Evolutionary conservation across 768 basidiomycete species (phyloP), one percentile per base, ranked within the genome.

Genomic region (Phylloporus scabripes): DNA sequence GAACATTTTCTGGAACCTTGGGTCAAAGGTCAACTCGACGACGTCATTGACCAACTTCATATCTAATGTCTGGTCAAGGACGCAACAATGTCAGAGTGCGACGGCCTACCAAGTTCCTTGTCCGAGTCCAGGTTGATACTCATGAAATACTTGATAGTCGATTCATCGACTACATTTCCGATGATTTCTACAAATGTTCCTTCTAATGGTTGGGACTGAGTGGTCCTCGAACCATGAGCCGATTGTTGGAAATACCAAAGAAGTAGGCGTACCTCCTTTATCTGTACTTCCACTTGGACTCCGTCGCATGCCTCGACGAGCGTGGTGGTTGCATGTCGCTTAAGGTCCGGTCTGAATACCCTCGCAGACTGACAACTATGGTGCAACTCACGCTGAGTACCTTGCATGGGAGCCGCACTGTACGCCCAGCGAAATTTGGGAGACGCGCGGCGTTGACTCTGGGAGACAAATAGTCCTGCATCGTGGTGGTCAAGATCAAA

Each of bases 301-400:
- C 81, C 83, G 58, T 91, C 89, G 38, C 75, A 74, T 1, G 86
- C 78, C 51, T 82, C 74, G 11, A 90, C 82, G 3, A 78, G 74
- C 11, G 80, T 75, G 3, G 64, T 62, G 12, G 74, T 74, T 15
- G 72, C 72, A 29, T 75, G 61, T 42, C 62, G 60, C 68, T 76
- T 36, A 17, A 32, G 37, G 41, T 37, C 48, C 6, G 5, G 36
- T 18, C 36, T 52, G 24, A 50, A 41, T 15, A 21, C 17, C 43
- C 10, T 32, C 39, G 10, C 28, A 4, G 34, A 44, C 44, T 20
- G 26, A 14, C 21, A 40, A 14, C 33, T 11, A 23, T 20, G 21
- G 14, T 10, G 18, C 36, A 29, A 60, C 72, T 52, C 54, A 83
- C 79, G 60, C 71, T 75, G 29, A 86, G 56, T 21, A 80, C 70